These are phyloP conservation scores for Starmera pachycereana DNA, from an alignment of 805 yeast species.

Conservation along the genomic window DNA sequence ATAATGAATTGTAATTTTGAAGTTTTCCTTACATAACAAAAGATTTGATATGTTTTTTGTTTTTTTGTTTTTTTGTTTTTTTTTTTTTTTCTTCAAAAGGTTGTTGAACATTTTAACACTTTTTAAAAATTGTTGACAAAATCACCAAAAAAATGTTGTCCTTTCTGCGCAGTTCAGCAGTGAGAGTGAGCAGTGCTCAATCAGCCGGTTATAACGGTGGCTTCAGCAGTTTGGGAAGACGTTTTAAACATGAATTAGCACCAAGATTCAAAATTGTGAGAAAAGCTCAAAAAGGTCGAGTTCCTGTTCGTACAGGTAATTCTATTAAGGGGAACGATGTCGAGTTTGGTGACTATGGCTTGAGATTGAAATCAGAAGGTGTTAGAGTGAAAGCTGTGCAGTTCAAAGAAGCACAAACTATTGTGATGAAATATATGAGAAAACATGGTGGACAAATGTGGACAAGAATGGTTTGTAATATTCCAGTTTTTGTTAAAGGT, in stretches of 20 bases:
- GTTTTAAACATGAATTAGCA: slow-evolving; percentile 18
- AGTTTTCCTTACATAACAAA: no score
- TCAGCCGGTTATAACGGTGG: neutral
- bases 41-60: no score
- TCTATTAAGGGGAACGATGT: slow-evolving; percentile 81
- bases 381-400: slow-evolving; percentile 78
- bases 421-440: slow-evolving; percentile 74
- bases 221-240: slow-evolving; percentile 10
- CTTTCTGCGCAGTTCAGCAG: no score
- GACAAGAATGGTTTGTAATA: slow-evolving; percentile 73
- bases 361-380: slow-evolving; percentile 85
- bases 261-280: slow-evolving; percentile 24
- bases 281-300: slow-evolving; percentile 90
- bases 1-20: no score
- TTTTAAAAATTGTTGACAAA: neutral
- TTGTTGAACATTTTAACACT: neutral
- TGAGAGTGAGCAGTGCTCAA: no score
- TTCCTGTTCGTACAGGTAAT: slow-evolving; percentile 90
- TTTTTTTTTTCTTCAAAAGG: neutral
- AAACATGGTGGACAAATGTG: slow-evolving; percentile 65
- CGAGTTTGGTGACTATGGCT: slow-evolving; percentile 74
- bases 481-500: slow-evolving; percentile 93
- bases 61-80: neutral
- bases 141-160: no score
- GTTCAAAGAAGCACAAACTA: slow-evolving; percentile 82